Percentiles rank a stretch among this genome's conserved stretches.
Conservation (phyloP, 805 yeast species). For the Metschnikowia reukaufii region DNA sequence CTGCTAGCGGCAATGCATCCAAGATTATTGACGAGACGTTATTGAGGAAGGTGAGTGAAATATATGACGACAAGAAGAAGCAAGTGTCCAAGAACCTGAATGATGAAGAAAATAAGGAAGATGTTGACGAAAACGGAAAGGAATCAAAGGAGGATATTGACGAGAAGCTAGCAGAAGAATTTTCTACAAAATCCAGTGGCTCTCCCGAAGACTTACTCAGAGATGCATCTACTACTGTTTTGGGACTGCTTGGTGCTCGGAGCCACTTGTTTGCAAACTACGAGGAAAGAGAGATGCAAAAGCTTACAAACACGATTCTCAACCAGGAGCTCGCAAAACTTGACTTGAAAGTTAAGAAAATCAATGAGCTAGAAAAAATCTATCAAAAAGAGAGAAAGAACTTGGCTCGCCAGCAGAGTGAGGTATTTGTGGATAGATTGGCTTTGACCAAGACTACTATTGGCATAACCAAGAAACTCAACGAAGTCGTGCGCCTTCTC, state of each 20-base stretch:
- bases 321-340: constrained; percentile 64
- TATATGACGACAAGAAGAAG: constrained; percentile 24
- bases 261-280: constrained; percentile 75
- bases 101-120: constrained; percentile 8
- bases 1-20: constrained; percentile 70
- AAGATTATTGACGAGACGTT: constrained; percentile 47
- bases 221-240: constrained; percentile 66
- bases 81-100: neutral
- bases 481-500: constrained; percentile 29
- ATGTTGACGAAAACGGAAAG: constrained; percentile 1
- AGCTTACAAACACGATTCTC: constrained; percentile 54
- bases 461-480: constrained; percentile 48
- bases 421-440: constrained; percentile 61
- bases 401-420: constrained; percentile 63
- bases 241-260: constrained; percentile 76
- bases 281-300: constrained; percentile 77
- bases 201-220: constrained; percentile 34
- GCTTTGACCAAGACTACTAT: constrained; percentile 63
- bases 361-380: constrained; percentile 62
- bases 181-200: constrained; percentile 1
- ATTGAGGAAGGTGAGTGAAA: constrained; percentile 36
- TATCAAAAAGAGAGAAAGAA: constrained; percentile 63
- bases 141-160: constrained; percentile 12
- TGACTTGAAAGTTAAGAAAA: constrained; percentile 59
- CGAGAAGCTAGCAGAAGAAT: constrained; percentile 12